Conservation (phyloP, 345 rosid genomes). For the Pistacia integerrima region DNA sequence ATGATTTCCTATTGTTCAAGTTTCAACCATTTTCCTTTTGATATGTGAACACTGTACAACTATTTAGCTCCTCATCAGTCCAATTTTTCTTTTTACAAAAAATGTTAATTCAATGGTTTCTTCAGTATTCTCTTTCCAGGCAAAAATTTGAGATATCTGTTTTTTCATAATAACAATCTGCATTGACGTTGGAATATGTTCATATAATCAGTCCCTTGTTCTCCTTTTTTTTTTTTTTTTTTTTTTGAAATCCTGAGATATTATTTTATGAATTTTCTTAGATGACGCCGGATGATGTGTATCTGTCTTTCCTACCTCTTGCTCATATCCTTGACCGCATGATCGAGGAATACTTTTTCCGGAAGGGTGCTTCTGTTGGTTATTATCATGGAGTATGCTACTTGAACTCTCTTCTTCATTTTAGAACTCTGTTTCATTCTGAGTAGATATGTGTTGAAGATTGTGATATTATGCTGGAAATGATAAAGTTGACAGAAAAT, state of each 20-base stretch:
- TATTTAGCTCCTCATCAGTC: background rate
- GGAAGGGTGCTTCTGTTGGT: conserved; percentile 93
- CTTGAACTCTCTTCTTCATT: conserved; percentile 4
- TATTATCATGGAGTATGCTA: conserved; percentile 87
- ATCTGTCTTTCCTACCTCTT: conserved; percentile 89
- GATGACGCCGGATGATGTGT: conserved; percentile 91
- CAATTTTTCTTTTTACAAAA: background rate
- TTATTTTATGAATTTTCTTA: conserved; percentile 24
- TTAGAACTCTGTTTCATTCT: background rate
- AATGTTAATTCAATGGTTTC: background rate
- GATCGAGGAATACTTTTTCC: conserved; percentile 84
- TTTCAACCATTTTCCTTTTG: background rate
- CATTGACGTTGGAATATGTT: background rate
- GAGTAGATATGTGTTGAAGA: too few species aligned
- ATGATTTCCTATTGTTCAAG: background rate
- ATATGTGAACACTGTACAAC: background rate
- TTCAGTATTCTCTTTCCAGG: background rate
- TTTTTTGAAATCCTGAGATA: conserved; percentile 10
- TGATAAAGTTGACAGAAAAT: too few species aligned
- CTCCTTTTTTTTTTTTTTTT: background rate
- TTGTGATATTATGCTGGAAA: too few species aligned
- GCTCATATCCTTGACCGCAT: conserved; percentile 90
- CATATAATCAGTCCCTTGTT: too few species aligned
- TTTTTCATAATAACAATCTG: background rate
- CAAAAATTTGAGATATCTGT: background rate